Percentiles rank a stretch among this genome's conserved stretches.
phyloP scores from a whole-genome alignment of 768 basidiomycete species.

The Amanita brunnescens region DNA sequence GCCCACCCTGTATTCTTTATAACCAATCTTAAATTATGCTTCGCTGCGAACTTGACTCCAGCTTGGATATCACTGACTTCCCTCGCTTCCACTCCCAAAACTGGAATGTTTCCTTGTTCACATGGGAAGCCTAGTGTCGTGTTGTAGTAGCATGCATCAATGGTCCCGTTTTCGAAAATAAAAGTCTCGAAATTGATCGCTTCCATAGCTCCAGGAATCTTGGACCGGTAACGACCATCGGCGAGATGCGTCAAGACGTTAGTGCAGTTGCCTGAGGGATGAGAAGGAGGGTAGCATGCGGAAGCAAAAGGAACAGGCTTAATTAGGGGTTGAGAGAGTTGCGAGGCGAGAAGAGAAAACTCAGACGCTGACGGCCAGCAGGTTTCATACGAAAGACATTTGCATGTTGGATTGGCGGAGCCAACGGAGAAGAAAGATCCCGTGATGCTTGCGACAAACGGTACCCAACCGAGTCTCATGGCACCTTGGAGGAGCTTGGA shows the following conservation, averaged over 20 bases:
- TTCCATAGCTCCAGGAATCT: constrained; percentile 33
- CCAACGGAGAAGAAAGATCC: not conserved
- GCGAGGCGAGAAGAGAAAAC: not conserved
- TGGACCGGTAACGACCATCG: constrained; percentile 32
- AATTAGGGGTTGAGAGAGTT: constrained; percentile 3
- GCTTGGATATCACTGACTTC: constrained; percentile 29
- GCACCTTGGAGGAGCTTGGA: not conserved
- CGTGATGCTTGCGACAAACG: not conserved
- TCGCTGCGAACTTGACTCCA: constrained; percentile 2
- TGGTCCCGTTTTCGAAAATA: constrained; percentile 23
- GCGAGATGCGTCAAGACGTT: constrained; percentile 18
- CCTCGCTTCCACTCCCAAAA: constrained; percentile 32
- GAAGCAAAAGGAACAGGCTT: constrained; percentile 20
- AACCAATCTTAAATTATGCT: constrained; percentile 28
- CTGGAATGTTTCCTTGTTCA: constrained; percentile 34
- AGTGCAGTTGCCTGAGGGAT: constrained; percentile 30
- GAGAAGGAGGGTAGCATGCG: constrained; percentile 29
- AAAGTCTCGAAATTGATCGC: constrained; percentile 17
- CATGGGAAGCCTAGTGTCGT: constrained; percentile 31
- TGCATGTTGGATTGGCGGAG: not conserved
- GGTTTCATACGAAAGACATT: constrained; percentile 3
- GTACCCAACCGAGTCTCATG: not conserved
- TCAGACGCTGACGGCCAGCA: constrained; percentile 7
- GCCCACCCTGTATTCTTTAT: constrained; percentile 28
- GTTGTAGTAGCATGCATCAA: constrained; percentile 44